Conservation (phyloP, 192 early-diverging fungal genomes). For the Fimicolochytrium jonesii region DNA sequence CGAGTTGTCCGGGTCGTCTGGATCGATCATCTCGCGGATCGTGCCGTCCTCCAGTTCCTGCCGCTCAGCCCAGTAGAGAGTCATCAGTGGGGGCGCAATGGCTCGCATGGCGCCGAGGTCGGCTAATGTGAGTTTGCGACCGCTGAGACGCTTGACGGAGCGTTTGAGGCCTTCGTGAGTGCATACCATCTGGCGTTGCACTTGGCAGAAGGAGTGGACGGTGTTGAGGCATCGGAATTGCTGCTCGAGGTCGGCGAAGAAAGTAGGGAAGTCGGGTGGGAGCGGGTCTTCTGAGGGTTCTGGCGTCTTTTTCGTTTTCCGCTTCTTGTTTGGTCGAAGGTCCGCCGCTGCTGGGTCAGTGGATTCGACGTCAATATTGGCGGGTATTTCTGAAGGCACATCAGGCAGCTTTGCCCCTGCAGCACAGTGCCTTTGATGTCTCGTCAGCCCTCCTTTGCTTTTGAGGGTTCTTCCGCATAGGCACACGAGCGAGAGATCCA, state of each 20-base stretch:
- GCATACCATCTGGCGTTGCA: constrained; percentile 31
- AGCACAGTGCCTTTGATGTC: background rate
- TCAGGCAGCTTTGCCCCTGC: background rate
- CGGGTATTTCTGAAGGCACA: background rate
- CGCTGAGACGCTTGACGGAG: constrained; percentile 13
- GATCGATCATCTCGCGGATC: constrained; percentile 15
- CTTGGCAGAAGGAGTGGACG: constrained; percentile 26
- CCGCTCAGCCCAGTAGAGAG: constrained; percentile 20
- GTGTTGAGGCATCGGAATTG: constrained; percentile 26
- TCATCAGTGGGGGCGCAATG: constrained; percentile 17
- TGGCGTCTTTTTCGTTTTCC: background rate
- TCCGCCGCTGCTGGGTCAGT: background rate
- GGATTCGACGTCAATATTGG: background rate
- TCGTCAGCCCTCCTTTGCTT: background rate
- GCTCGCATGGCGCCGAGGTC: constrained; percentile 25
- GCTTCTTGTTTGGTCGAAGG: background rate
- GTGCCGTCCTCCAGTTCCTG: constrained; percentile 19
- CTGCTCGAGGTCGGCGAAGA: constrained; percentile 6
- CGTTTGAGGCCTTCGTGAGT: constrained; percentile 14
- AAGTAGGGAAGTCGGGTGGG: constrained; percentile 14
- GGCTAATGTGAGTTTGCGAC: constrained; percentile 10
- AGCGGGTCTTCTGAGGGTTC: background rate
- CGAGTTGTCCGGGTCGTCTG: constrained; percentile 1
- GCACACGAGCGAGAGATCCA: background rate
- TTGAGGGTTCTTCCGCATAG: background rate